Base-by-base conservation (phyloP, 805 yeast genomes). In the Suhomyces pyralidae region DNA sequence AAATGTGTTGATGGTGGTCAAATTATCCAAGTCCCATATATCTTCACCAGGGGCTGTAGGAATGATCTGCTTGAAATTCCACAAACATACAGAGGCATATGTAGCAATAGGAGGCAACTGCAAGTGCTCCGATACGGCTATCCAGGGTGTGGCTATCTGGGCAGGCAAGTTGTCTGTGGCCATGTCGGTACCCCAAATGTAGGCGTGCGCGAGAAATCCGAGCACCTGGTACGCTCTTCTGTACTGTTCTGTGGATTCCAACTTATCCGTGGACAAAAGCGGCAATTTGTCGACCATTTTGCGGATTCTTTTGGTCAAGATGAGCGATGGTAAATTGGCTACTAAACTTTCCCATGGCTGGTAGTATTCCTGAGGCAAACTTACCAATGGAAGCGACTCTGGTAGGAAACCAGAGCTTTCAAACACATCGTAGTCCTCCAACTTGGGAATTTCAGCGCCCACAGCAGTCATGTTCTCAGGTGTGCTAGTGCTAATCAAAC, bases 61-160 rank as follows among this genome's bases (percentile, higher is more conserved):
- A 14, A 85, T 61, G 14, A 86, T 81, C 45, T 81, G 78, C 58
- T 80, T 82, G 78, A 82, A 92, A 67, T 92, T 92, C 97, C 97
- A 92, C 46, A 92, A 80, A 57, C 94, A 84, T 56, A 90, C 73
- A 1, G 93, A 88, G 3, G 97, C 90, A 66, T 90, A 93, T 0
- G 97, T 89, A 12, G 90, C 92, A 26, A 92, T 69, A 0, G 97
- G 96, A 0, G 97, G 97, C 14, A 92, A 73, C 20, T 87, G 85
- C 55, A 93, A 76, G 28, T 73, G 61, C 2, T 82, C 81, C 7
- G 88, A 71, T 0, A 83, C 81, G 45, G 69, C 70, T 2, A 88
- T 57, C 71, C 90, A 79, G 0, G 98, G 97, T 48, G 74, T 69
- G 1, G 97, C 86, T 20, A 92, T 62, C 55, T 81, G 82, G 46